phyloP scores from a whole-genome alignment of 805 yeast genomes.

The Wickerhamomyces chaumierensis region DNA sequence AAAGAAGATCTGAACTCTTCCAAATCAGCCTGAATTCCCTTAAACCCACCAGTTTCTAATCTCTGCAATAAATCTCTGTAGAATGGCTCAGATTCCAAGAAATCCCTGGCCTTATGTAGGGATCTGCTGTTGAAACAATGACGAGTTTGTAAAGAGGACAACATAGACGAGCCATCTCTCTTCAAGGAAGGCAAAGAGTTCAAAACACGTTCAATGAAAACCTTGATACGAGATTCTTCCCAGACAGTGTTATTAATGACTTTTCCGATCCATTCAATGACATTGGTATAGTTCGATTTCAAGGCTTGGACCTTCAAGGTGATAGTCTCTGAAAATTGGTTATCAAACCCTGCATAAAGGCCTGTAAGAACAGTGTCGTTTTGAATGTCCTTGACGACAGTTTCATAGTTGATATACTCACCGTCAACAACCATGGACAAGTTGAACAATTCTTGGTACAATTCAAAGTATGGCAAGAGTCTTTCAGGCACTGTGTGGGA shows the following conservation, averaged over 20 bases:
- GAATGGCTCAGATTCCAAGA: slow-evolving; percentile 49
- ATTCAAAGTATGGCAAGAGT: slow-evolving; percentile 52
- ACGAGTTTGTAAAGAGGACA: slow-evolving; percentile 50
- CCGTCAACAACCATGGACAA: slow-evolving; percentile 64
- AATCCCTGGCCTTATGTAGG: slow-evolving; percentile 53
- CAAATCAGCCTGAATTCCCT: slow-evolving; percentile 34
- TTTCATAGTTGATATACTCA: slow-evolving; percentile 48
- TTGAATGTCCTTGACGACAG: slow-evolving; percentile 64
- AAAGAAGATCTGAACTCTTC: slow-evolving; percentile 39
- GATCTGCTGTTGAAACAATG: slow-evolving; percentile 47
- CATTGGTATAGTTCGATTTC: slow-evolving; percentile 47
- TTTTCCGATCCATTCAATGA: slow-evolving; percentile 68
- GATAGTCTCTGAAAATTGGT: slow-evolving; percentile 56
- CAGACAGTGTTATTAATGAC: slow-evolving; percentile 56
- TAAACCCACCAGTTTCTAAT: slow-evolving; percentile 44
- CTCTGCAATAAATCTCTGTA: slow-evolving; percentile 35
- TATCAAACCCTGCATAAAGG: slow-evolving; percentile 45
- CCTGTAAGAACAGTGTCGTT: slow-evolving; percentile 57
- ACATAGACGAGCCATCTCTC: slow-evolving; percentile 39
- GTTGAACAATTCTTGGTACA: slow-evolving; percentile 58
- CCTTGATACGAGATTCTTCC: slow-evolving; percentile 60
- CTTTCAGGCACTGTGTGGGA: slow-evolving; percentile 38
- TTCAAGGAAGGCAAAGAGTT: slow-evolving; percentile 29
- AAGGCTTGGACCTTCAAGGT: slow-evolving; percentile 52
- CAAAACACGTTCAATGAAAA: slow-evolving; percentile 33